Conservation (phyloP, 495 filamentous ascomycete genomes). For the Chaetomium tenue region DNA sequence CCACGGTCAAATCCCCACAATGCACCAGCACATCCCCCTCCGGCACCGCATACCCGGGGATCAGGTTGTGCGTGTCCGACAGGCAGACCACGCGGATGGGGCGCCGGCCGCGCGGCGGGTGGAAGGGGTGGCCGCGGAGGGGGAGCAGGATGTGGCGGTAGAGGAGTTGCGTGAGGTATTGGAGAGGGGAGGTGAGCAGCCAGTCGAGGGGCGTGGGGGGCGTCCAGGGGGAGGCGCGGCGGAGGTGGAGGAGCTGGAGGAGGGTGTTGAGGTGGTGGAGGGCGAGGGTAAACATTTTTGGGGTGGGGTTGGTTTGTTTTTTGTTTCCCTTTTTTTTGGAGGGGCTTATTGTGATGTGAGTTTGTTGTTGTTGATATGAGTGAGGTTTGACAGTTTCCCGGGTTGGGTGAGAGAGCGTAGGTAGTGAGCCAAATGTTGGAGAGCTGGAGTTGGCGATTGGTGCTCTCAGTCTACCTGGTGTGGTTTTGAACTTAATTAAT, state of each 20-base stretch:
- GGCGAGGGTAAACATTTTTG: not conserved
- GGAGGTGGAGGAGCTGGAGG: constrained; percentile 39
- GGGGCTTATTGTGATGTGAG: not conserved
- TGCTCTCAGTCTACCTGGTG: no score
- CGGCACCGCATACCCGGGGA: constrained; percentile 54
- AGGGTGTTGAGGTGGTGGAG: constrained; percentile 17
- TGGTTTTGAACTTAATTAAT: no score
- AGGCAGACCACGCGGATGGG: constrained; percentile 80
- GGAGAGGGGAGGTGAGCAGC: constrained; percentile 51
- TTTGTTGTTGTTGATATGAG: not conserved
- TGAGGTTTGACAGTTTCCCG: not conserved
- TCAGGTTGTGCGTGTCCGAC: constrained; percentile 78
- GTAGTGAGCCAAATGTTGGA: not conserved
- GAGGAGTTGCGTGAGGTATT: constrained; percentile 47
- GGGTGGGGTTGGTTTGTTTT: not conserved
- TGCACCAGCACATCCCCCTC: constrained; percentile 85
- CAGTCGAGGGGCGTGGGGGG: constrained; percentile 51
- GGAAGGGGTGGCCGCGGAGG: constrained; percentile 61
- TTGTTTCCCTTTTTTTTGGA: not conserved
- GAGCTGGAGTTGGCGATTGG: not conserved
- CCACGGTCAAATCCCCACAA: constrained; percentile 78
- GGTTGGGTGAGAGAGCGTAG: not conserved
- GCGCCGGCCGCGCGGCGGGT: constrained; percentile 47
- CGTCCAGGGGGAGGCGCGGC: constrained; percentile 46
- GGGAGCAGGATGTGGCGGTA: constrained; percentile 59